Conservation (phyloP, 176 grass and related monocot genomes). For the Rhipidocladum racemiflorum region DNA sequence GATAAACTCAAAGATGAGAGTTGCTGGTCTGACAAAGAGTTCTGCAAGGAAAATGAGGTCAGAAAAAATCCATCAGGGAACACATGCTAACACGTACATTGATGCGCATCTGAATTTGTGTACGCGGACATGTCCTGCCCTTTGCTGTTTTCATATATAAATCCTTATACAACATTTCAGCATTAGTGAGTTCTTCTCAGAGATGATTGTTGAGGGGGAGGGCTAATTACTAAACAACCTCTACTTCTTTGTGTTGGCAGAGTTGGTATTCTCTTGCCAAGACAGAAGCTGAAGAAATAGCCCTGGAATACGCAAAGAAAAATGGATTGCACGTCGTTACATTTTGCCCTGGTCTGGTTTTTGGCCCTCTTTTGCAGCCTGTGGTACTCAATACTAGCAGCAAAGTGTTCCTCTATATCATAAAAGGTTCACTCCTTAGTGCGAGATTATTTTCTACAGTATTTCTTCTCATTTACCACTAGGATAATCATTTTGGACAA, state of each 20-base stretch:
- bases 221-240: neutral
- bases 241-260: conserved; percentile 8
- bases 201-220: neutral
- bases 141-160: neutral
- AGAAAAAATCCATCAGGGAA: neutral
- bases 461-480: neutral
- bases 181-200: neutral
- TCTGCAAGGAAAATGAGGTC: conserved; percentile 28
- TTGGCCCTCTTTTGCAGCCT: conserved; percentile 39
- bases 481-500: neutral
- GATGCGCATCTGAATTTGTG: too few species aligned
- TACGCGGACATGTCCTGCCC: neutral
- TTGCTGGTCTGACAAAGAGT: conserved; percentile 43
- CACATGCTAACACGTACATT: neutral
- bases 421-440: neutral
- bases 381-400: conserved; percentile 29
- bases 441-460: neutral
- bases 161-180: neutral
- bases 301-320: conserved; percentile 29
- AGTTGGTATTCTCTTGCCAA: conserved; percentile 47
- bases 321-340: conserved; percentile 35
- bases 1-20: conserved; percentile 30
- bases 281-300: conserved; percentile 41
- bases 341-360: conserved; percentile 12
- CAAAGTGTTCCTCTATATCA: conserved; percentile 14